Conservation (phyloP, 805 yeast genomes). For the Wickerhamomyces queroliae region DNA sequence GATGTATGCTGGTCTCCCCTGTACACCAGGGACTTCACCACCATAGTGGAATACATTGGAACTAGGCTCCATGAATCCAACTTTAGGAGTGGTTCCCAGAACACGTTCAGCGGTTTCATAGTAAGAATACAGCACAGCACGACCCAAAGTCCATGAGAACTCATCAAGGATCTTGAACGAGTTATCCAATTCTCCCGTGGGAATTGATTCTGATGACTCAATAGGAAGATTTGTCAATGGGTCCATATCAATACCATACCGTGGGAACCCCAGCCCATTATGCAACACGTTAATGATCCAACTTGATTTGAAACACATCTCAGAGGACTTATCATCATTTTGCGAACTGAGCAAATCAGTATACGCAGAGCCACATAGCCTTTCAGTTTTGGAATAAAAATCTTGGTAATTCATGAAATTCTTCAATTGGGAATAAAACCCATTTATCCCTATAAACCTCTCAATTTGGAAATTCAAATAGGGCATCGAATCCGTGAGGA, state of each 20-base stretch:
- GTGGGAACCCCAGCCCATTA: constrained; percentile 54
- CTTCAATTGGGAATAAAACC: constrained; percentile 60
- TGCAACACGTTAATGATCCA: constrained; percentile 56
- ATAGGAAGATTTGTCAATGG: too few relatives aligned
- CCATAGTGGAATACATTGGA: constrained; percentile 45
- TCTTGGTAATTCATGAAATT: constrained; percentile 32
- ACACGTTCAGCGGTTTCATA: constrained; percentile 35
- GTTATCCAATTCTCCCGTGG: constrained; percentile 20
- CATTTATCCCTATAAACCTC: constrained; percentile 60
- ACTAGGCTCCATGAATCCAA: constrained; percentile 45
- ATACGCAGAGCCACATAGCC: constrained; percentile 34
- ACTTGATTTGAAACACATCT: constrained; percentile 55
- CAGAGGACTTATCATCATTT: constrained; percentile 38
- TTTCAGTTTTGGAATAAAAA: constrained; percentile 37
- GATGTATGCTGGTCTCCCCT: constrained; percentile 37
- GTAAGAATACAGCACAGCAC: constrained; percentile 57
- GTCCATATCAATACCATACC: constrained; percentile 38
- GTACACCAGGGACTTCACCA: constrained; percentile 39
- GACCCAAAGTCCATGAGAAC: constrained; percentile 52
- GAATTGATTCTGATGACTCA: constrained; percentile 14
- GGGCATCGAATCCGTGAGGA: constrained; percentile 47
- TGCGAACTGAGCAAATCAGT: constrained; percentile 10
- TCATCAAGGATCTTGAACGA: constrained; percentile 39
- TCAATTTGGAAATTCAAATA: constrained; percentile 50
- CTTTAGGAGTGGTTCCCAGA: constrained; percentile 14